phyloP scores from a whole-genome alignment of 208 protist species.

The Vickermania spadyakhi region DNA sequence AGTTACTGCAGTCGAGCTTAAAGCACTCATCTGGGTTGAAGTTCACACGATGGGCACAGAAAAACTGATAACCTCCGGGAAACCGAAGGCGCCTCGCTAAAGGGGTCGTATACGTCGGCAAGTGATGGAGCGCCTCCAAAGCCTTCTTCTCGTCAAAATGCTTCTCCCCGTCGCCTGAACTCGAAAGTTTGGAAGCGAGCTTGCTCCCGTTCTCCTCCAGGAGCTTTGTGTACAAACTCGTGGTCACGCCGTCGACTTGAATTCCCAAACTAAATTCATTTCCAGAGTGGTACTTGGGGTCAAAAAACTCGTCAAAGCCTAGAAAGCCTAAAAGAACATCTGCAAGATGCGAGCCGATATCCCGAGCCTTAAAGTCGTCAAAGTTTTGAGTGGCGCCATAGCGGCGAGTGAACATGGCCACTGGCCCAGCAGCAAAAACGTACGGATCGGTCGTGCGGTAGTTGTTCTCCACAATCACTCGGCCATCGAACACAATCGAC shows the following conservation, averaged over 20 bases:
- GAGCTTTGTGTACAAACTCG: slow-evolving; percentile 21
- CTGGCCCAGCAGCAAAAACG: slow-evolving; percentile 83
- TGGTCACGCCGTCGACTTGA: slow-evolving; percentile 6
- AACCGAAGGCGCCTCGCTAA: slow-evolving; percentile 19
- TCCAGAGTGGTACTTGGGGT: slow-evolving; percentile 13
- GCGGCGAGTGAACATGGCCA: slow-evolving; percentile 89
- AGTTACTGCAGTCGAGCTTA: slow-evolving; percentile 32
- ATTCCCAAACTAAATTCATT: neutral
- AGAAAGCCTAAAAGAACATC: slow-evolving; percentile 63
- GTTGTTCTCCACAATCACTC: slow-evolving; percentile 84
- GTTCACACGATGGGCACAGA: slow-evolving; percentile 29
- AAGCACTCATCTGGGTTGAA: slow-evolving; percentile 35
- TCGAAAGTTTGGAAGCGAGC: slow-evolving; percentile 1
- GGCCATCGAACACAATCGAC: slow-evolving; percentile 90
- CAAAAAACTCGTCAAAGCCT: slow-evolving; percentile 74
- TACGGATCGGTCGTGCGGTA: slow-evolving; percentile 81
- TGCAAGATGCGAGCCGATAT: slow-evolving; percentile 73
- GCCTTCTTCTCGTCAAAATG: neutral
- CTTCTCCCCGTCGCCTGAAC: neutral
- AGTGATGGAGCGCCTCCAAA: slow-evolving; percentile 5
- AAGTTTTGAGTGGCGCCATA: slow-evolving; percentile 79
- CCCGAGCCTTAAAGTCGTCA: slow-evolving; percentile 75
- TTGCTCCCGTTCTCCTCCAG: slow-evolving; percentile 40
- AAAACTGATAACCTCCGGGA: slow-evolving; percentile 49
- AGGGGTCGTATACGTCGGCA: slow-evolving; percentile 21